Evolutionary conservation across 192 early-diverging fungal genomes (phyloP), one percentile per base, ranked within the genome.

Genomic region (Gigaspora rosea): DNA sequence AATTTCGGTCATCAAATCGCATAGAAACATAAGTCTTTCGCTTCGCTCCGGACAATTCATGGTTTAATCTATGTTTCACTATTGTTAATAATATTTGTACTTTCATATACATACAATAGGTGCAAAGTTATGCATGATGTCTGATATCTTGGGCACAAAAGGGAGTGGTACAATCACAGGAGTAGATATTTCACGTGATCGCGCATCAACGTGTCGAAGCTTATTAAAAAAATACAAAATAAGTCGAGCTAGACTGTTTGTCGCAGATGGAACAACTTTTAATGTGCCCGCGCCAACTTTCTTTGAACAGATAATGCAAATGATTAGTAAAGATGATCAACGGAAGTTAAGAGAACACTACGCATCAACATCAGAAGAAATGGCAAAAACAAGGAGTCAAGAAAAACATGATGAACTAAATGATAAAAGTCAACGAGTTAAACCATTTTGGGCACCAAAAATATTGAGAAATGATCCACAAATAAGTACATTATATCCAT

Each of bases 91-190:
- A 8, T 22, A 11, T 71, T 27, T 50, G 15, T 46, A 71, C 27
- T 54, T 32, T 52, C 3, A 16, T 35, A n/a, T 33, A 46, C 5
- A 16, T 16, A 18, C 0, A 11, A 4, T 68, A 85, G 87, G 97
- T 0, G 92, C 90, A 32, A 99, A 99, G 75, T 86, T 99, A 18
- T 91, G 94, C 72, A 86, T 93, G 77, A 83, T 97, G 32, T 84
- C 90, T 6, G 93, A 98, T 73, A 52, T 95, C 13, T 79, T 93
- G 54, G 87, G 82, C 8, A 65, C 73, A 32, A 82, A 88, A 18
- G 89, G 86, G 10, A 76, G 86, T 47, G 97, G 97, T 2, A 93
- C 94, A 0, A 91, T 96, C 5, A 99, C 97, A 0, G 97, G 96
- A 2, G 95, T 99, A 0, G 97, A 99, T 78, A 84, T 98, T 36